phyloP scores from a whole-genome alignment of 495 filamentous ascomycete species.

The Filosporella fistucella region DNA sequence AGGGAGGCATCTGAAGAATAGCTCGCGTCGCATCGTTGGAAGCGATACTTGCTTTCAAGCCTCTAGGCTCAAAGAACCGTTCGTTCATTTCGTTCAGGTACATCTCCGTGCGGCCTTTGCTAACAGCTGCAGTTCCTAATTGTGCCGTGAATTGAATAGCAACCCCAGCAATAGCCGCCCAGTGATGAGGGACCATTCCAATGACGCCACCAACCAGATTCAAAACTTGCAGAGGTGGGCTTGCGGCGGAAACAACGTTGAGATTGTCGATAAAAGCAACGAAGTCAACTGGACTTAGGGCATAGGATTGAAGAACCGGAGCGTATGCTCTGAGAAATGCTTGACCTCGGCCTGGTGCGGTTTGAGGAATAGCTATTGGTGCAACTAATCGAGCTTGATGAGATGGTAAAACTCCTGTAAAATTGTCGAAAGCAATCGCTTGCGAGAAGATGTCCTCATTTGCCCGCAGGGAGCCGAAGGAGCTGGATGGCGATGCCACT shows the following conservation, averaged over 20 bases:
- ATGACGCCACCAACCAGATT: slow-evolving; percentile 30
- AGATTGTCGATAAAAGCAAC: slow-evolving; percentile 26
- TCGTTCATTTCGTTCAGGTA: slow-evolving; percentile 26
- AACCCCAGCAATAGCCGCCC: slow-evolving; percentile 27
- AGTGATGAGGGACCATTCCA: slow-evolving; percentile 28
- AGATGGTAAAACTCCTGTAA: no score
- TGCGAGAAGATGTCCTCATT: no score
- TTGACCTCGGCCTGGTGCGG: neutral
- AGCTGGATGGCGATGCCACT: no score
- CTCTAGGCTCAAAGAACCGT: slow-evolving; percentile 26
- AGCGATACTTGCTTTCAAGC: slow-evolving; percentile 25
- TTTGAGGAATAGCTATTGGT: slow-evolving; percentile 3
- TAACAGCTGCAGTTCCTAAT: slow-evolving; percentile 23
- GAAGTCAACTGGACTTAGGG: neutral
- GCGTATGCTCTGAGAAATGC: slow-evolving; percentile 2
- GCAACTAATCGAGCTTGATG: neutral
- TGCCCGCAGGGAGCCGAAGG: no score
- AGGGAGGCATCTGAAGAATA: neutral
- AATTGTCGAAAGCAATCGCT: no score
- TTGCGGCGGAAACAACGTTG: slow-evolving; percentile 27
- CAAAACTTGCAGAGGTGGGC: slow-evolving; percentile 32
- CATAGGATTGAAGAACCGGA: neutral
- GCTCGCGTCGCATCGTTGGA: slow-evolving; percentile 23
- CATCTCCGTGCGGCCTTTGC: slow-evolving; percentile 27
- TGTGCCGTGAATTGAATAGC: slow-evolving; percentile 26